Base-by-base conservation (phyloP, 139 green algal genomes). In the Auxenochlorella pyrenoidosa region DNA sequence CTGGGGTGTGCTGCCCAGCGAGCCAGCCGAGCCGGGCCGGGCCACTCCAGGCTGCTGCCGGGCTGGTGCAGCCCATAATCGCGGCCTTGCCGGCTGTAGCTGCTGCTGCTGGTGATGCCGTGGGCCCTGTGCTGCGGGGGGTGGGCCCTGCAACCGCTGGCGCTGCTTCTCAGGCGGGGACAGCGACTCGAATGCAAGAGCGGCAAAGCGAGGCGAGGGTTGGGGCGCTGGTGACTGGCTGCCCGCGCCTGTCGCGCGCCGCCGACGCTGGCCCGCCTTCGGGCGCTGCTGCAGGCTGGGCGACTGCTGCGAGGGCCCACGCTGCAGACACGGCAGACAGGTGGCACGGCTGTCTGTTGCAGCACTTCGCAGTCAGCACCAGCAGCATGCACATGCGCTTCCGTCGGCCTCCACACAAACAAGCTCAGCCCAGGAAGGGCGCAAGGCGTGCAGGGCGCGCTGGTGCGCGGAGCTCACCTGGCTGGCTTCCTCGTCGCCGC, bases 51-150 rank as follows among this genome's bases (percentile, higher is more conserved):
- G 5, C 22, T 41, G 72, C 72, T 13, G n/a, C 13, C n/a, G 34
- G 19, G 70, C 70, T 13, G 70, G 36, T 0, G 70, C 70, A 10
- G 18, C 70, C 26, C 40, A 30, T 47, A 36, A 22, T 78, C 1
- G 72, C 72, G 34, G 36, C 72, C 58, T 63, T 28, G 54, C 54
- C 18, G 54, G 54, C 54, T 24, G 54, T 24, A 4, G 80, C 28
- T 43, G 63, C 60, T 75, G 79, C 59, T 85, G 59, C 59, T 75
- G 79, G 59, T 58, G 79, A n/a, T 75, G 54, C 40, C 38, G 79
- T 63, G 41, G 79, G 0, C 6, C 41, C 51, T 30, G 76, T 15
- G 43, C 43, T 22, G 75, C 43, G 4, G 75, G 36, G 0, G 73
- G 40, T 4, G 75, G 24, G 6, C 44, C 60, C 19, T 63, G 60